phyloP scores from a whole-genome alignment of 1,139 yeast genomes.

The Candida sp. region DNA sequence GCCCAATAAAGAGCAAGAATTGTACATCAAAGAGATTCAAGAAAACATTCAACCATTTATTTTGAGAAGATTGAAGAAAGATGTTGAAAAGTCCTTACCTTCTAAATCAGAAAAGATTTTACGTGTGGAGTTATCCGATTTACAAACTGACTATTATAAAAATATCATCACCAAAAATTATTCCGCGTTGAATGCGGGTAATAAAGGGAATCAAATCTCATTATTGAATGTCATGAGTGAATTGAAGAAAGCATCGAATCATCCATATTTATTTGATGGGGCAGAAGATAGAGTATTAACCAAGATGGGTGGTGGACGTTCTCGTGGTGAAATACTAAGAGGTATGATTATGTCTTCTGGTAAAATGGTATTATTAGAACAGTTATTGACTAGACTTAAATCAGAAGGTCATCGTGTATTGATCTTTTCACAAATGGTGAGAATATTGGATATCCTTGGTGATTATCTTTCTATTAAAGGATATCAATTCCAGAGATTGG shows the following conservation, averaged over 20 bases:
- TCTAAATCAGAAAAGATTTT: conserved; percentile 92
- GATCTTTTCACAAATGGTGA: conserved; percentile 95
- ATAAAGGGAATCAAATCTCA: conserved; percentile 77
- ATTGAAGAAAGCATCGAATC: conserved; percentile 94
- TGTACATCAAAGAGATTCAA: conserved; percentile 82
- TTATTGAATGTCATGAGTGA: conserved; percentile 92
- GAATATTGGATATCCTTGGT: conserved; percentile 92
- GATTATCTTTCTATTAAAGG: conserved; percentile 91
- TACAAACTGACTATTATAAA: conserved; percentile 93
- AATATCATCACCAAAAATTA: conserved; percentile 91
- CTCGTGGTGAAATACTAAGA: conserved; percentile 77
- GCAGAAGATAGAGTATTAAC: conserved; percentile 84
- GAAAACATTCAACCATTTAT: conserved; percentile 86
- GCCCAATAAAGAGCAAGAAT: conserved; percentile 83
- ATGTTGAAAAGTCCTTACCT: conserved; percentile 95
- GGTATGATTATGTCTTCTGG: conserved; percentile 98
- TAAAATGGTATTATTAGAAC: conserved; percentile 94
- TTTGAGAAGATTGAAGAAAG: conserved; percentile 89
- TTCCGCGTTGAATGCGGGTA: conserved; percentile 84
- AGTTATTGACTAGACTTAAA: conserved; percentile 74
- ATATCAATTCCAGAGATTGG: conserved; percentile 86
- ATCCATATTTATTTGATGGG: conserved; percentile 91
- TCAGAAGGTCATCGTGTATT: conserved; percentile 96
- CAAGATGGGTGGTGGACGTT: conserved; percentile 51
- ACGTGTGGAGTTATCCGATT: conserved; percentile 91